Evolutionary conservation across 768 basidiomycete genomes (phyloP).

Genomic region (Amanita pallidorosea): DNA sequence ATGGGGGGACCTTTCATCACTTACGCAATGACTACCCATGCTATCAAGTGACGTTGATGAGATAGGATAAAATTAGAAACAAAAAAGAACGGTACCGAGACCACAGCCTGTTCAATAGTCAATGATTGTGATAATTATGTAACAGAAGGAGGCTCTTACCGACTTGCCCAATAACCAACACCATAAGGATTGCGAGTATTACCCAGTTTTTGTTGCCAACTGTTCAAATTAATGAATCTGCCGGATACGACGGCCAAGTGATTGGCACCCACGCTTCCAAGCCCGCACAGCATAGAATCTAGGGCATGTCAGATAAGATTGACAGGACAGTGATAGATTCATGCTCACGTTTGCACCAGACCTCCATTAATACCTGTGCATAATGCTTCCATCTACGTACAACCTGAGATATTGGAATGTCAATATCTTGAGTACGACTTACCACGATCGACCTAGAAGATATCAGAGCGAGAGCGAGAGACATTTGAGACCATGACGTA

Average conservation of each 20-base stretch:
- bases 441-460: constrained; percentile 27
- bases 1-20: constrained; percentile 6
- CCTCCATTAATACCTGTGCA: constrained; percentile 38
- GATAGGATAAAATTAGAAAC: background rate
- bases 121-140: background rate
- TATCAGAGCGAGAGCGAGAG: constrained; percentile 3
- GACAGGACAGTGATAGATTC: background rate
- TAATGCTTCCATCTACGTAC: constrained; percentile 30
- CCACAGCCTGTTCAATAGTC: constrained; percentile 17
- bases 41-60: constrained; percentile 11
- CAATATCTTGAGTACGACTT: constrained; percentile 7
- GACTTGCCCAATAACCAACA: constrained; percentile 21
- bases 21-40: constrained; percentile 32
- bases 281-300: constrained; percentile 42
- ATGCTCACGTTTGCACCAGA: constrained; percentile 38
- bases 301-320: background rate
- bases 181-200: constrained; percentile 19
- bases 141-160: constrained; percentile 12
- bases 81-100: constrained; percentile 16
- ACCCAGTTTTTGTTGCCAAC: constrained; percentile 30
- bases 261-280: constrained; percentile 27
- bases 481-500: constrained; percentile 6
- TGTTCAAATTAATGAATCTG: constrained; percentile 7
- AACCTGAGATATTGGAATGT: background rate
- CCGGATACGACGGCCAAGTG: too few relatives aligned